These are phyloP conservation scores for Pythium rhizo-oryzae DNA, from an alignment of 352 stramenopile species.

Conservation along the genomic window DNA sequence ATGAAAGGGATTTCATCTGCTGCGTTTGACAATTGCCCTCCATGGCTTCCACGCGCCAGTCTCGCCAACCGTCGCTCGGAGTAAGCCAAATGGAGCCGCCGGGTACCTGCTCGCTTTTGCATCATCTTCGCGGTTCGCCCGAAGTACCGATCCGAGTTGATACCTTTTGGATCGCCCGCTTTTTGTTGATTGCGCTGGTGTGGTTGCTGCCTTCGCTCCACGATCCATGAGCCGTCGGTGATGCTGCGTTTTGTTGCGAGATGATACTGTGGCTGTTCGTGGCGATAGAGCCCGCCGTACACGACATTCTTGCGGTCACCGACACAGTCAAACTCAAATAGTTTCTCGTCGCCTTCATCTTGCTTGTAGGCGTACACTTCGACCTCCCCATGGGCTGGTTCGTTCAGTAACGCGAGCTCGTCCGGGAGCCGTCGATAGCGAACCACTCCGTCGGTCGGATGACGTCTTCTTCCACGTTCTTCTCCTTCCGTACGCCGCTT, in stretches of 20 bases:
- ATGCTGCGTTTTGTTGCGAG: slow-evolving; percentile 56
- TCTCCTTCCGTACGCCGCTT: background rate
- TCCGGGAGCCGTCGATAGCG: background rate
- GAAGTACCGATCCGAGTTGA: slow-evolving; percentile 52
- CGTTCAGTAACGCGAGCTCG: slow-evolving; percentile 16
- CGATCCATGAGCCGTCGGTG: slow-evolving; percentile 46
- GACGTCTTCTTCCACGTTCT: background rate
- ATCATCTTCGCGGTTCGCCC: slow-evolving; percentile 40
- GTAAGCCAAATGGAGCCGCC: slow-evolving; percentile 68
- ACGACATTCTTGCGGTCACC: slow-evolving; percentile 73
- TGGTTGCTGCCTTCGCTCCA: background rate
- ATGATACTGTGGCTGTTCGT: slow-evolving; percentile 65
- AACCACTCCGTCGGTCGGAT: background rate
- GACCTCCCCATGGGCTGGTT: slow-evolving; percentile 11
- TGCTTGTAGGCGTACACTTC: slow-evolving; percentile 20
- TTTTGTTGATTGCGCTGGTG: background rate
- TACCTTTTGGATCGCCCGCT: background rate
- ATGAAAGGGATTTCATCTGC: slow-evolving; percentile 57
- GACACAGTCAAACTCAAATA: slow-evolving; percentile 68
- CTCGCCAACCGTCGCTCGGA: slow-evolving; percentile 55
- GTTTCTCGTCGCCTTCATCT: slow-evolving; percentile 27
- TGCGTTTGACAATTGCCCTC: background rate
- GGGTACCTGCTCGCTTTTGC: slow-evolving; percentile 44
- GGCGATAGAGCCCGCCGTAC: slow-evolving; percentile 66
- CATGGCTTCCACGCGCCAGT: background rate